phyloP scores from a whole-genome alignment of 2,329 filamentous ascomycete genomes.

The Arthrobotrys conoides region DNA sequence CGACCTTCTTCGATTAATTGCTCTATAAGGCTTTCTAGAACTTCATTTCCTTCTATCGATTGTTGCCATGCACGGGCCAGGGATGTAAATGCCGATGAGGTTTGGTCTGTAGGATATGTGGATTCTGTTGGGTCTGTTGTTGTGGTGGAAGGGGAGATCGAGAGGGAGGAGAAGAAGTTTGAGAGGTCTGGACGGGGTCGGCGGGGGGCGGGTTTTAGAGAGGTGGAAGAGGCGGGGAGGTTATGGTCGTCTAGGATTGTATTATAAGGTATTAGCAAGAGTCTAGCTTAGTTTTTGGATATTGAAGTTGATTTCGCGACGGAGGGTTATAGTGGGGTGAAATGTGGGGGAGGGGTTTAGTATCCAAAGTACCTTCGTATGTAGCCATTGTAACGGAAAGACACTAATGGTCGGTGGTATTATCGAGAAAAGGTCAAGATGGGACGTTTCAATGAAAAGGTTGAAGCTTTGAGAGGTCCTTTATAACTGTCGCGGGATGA shows the following conservation, averaged over 20 bases:
- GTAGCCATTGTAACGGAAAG: constrained; percentile 42
- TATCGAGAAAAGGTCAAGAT: neutral
- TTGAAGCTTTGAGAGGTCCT: neutral
- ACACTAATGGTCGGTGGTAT: neutral
- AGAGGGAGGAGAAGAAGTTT: constrained; percentile 62
- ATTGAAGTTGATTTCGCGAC: neutral
- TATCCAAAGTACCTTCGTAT: constrained; percentile 52
- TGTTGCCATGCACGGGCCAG: constrained; percentile 56
- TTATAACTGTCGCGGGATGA: constrained; percentile 57
- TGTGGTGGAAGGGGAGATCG: neutral
- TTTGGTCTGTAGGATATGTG: neutral
- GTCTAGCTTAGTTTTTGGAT: no score
- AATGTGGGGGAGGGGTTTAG: constrained; percentile 43
- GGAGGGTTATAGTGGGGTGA: constrained; percentile 4
- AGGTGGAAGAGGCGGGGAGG: constrained; percentile 50
- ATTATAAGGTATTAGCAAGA: neutral
- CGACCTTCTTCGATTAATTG: constrained; percentile 61
- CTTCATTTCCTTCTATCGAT: constrained; percentile 39
- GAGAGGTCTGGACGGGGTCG: constrained; percentile 62
- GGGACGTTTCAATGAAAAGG: neutral
- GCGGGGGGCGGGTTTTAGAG: constrained; percentile 36
- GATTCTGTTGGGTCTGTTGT: neutral
- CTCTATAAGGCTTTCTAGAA: constrained; percentile 60
- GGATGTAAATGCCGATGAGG: constrained; percentile 42
- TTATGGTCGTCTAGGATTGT: constrained; percentile 62